Conservation (phyloP, 768 basidiomycete species). For the Rhodocollybia butyracea region DNA sequence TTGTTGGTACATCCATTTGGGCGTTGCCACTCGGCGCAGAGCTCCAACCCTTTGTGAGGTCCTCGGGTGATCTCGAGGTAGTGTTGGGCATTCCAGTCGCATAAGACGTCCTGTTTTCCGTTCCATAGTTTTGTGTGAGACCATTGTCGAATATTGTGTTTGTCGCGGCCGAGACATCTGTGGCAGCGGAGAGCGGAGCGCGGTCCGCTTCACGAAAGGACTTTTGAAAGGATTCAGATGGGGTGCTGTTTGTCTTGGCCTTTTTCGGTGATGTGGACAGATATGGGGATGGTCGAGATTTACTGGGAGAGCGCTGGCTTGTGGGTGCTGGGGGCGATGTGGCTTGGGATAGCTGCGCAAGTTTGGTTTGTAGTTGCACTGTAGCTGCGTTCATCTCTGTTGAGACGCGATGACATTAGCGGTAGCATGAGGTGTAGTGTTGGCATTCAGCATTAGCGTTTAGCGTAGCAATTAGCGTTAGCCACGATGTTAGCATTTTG, state of each 20-base stretch:
- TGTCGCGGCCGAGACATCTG: slow-evolving; percentile 15
- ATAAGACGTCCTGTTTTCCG: neutral
- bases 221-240: neutral
- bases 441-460: neutral
- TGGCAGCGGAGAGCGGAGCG: neutral
- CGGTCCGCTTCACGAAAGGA: neutral
- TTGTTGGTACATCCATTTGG: slow-evolving; percentile 19
- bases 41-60: neutral
- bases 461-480: too few relatives aligned
- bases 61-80: neutral
- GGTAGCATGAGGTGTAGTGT: neutral
- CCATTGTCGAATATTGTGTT: slow-evolving; percentile 16
- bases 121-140: neutral
- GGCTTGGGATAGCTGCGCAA: neutral
- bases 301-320: too few relatives aligned
- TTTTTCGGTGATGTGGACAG: neutral
- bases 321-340: too few relatives aligned
- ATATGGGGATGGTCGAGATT: neutral
- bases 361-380: neutral
- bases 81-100: neutral
- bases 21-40: neutral
- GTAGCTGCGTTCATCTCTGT: neutral
- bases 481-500: too few relatives aligned
- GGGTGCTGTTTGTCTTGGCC: neutral
- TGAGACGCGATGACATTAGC: neutral